Evolutionary conservation across 2,329 filamentous ascomycete species (phyloP).

Genomic region (Cercospora sp.): DNA sequence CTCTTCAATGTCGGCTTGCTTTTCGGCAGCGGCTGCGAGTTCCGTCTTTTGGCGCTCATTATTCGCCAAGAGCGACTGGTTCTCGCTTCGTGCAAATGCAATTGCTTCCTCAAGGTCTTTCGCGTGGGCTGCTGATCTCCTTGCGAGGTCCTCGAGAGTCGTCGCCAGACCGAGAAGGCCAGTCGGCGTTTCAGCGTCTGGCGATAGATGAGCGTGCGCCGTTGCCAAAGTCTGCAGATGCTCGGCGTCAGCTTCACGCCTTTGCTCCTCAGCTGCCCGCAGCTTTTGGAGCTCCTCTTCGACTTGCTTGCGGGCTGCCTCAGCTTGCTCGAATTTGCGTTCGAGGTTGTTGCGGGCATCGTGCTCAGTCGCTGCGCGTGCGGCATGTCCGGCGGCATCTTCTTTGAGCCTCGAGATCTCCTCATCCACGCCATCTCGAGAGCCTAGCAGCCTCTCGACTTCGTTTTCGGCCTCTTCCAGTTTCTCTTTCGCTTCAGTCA

Average conservation of each 20-base stretch:
- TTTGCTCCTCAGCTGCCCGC: constrained; percentile 57
- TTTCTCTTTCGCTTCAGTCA: constrained; percentile 71
- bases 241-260: constrained; percentile 49
- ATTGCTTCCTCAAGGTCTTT: constrained; percentile 50
- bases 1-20: constrained; percentile 41
- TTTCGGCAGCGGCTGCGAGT: constrained; percentile 31
- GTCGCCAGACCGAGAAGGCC: constrained; percentile 42
- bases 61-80: constrained; percentile 43
- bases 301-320: constrained; percentile 33
- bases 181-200: constrained; percentile 38
- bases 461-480: constrained; percentile 91
- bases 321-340: constrained; percentile 45
- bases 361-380: constrained; percentile 62
- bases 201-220: constrained; percentile 44
- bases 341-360: constrained; percentile 63
- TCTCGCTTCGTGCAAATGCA: constrained; percentile 49
- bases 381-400: constrained; percentile 58
- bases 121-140: constrained; percentile 45
- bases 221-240: constrained; percentile 36
- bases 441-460: constrained; percentile 79
- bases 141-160: constrained; percentile 48
- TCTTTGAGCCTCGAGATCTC: constrained; percentile 65
- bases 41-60: constrained; percentile 44
- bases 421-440: constrained; percentile 74
- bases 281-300: constrained; percentile 50